Evolutionary conservation across 352 stramenopile species (phyloP), one percentile per base, ranked within the genome.

Genomic region (Blastocystis sp.): DNA sequence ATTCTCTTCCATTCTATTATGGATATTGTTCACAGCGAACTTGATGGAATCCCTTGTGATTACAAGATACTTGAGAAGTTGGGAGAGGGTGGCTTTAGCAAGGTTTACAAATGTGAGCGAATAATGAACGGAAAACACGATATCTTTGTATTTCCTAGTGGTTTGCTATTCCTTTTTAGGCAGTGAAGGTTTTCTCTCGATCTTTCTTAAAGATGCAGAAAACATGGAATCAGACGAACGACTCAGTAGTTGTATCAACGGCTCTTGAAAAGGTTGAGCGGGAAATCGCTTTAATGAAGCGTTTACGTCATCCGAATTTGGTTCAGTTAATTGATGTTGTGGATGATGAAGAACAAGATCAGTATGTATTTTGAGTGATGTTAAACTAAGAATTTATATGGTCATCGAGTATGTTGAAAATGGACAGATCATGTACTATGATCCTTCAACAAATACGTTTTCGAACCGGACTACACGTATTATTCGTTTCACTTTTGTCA

Each of bases 261-360:
- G 78, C 78, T 30, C 57, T 89, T 15, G 78, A 89, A 89, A 76
- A 89, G 53, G 73, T 84, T 19, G 78, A 89, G 44, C 53, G 78
- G 30, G 94, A 96, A 90, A 93, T 96, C 22, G 94, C 93, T 13
- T 95, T 96, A 79, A 96, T 96, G 94, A 96, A 96, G 91, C 95
- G 95, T 78, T 91, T 96, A 5, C 95, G 94, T 89, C 94, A 96
- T 89, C 93, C 90, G 44, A 96, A 96, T 76, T 93, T 96, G 24
- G 94, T 96, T 66, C 92, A 93, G 80, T 92, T 96, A 54, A 92
- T 96, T 11, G 94, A 96, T 88, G 93, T 96, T 4, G 96, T 96
- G 44, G 94, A 96, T 69, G 94, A 96, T 57, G 93, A 93, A 5
- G 78, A 89, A 62, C 27, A 78, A 51, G 78, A 89, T 59, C 60